phyloP scores from a whole-genome alignment of 2,329 filamentous ascomycete species.

The Curvularia hawaiiensis region DNA sequence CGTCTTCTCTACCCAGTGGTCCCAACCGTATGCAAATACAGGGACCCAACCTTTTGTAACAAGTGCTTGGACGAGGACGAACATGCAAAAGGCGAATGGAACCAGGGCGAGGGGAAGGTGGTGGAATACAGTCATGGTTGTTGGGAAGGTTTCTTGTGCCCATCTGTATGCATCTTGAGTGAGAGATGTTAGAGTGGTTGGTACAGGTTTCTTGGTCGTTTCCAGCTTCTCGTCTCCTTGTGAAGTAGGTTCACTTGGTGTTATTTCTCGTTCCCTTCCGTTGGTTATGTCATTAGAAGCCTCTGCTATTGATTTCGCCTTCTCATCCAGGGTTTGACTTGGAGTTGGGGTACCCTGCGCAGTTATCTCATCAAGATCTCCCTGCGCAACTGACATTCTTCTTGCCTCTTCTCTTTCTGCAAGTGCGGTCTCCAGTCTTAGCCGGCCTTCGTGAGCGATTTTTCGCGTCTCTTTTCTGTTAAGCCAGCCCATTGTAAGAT shows the following conservation, averaged over 20 bases:
- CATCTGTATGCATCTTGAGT: slow-evolving; percentile 57
- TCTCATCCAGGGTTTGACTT: slow-evolving; percentile 16
- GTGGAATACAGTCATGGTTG: slow-evolving; percentile 65
- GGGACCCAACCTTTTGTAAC: slow-evolving; percentile 77
- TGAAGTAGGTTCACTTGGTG: background rate
- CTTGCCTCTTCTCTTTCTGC: slow-evolving; percentile 40
- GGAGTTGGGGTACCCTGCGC: slow-evolving; percentile 3
- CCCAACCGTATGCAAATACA: slow-evolving; percentile 75
- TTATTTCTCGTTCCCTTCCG: slow-evolving; percentile 5
- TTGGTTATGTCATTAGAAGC: slow-evolving; percentile 8
- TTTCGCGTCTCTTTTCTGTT: slow-evolving; percentile 66
- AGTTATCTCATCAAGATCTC: slow-evolving; percentile 14
- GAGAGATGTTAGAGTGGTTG: slow-evolving; percentile 60
- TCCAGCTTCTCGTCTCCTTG: slow-evolving; percentile 15
- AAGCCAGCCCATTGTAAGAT: slow-evolving; percentile 67
- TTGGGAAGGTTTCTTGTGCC: slow-evolving; percentile 73
- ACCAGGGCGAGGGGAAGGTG: slow-evolving; percentile 72
- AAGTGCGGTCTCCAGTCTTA: slow-evolving; percentile 54
- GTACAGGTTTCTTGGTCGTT: slow-evolving; percentile 15
- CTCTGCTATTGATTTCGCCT: slow-evolving; percentile 7
- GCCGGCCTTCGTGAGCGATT: slow-evolving; percentile 63
- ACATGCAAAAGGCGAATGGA: slow-evolving; percentile 76
- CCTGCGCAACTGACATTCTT: slow-evolving; percentile 26
- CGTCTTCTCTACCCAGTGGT: slow-evolving; percentile 72
- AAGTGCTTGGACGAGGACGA: slow-evolving; percentile 72